Evolutionary conservation across 805 yeast species (phyloP).

Genomic region (Blastobotrys muscicola): DNA sequence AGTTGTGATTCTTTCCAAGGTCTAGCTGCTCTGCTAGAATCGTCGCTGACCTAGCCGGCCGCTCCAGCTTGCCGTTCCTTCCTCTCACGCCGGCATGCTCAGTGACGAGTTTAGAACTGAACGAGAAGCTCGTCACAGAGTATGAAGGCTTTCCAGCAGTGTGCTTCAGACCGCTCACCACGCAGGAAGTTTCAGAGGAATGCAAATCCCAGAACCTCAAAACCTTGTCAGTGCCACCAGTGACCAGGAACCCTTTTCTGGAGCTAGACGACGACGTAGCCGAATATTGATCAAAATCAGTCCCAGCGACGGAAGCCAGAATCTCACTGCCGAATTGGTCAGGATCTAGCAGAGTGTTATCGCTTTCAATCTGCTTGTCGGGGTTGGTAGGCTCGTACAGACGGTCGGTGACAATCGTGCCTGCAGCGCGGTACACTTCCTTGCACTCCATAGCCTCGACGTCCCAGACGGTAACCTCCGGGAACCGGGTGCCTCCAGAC

Average conservation of each 20-base stretch:
- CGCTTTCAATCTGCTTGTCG: background rate
- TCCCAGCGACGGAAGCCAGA: constrained; percentile 6
- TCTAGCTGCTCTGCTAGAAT: constrained; percentile 38
- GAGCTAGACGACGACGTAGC: background rate
- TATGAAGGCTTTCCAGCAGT: constrained; percentile 16
- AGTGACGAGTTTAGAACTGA: constrained; percentile 33
- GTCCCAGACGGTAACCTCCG: constrained; percentile 68
- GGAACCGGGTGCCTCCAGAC: constrained; percentile 54
- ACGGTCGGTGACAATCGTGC: constrained; percentile 6
- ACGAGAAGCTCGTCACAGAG: constrained; percentile 23
- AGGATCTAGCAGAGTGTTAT: background rate
- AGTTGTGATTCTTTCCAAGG: constrained; percentile 39
- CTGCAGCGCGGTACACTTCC: constrained; percentile 27
- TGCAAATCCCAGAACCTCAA: constrained; percentile 30
- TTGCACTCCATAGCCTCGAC: constrained; percentile 53
- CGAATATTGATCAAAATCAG: constrained; percentile 8
- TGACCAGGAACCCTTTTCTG: constrained; percentile 18
- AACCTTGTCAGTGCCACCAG: constrained; percentile 26
- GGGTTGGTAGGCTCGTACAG: constrained; percentile 3
- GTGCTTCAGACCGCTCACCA: constrained; percentile 26
- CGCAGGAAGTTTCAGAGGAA: constrained; percentile 24
- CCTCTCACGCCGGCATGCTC: constrained; percentile 23
- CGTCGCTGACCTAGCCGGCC: constrained; percentile 26
- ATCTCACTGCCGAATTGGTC: background rate
- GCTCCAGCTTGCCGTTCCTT: constrained; percentile 10